Evolutionary conservation across 2,329 filamentous ascomycete species (phyloP), one percentile per base, ranked within the genome.

Genomic region (Venturia nashicola): DNA sequence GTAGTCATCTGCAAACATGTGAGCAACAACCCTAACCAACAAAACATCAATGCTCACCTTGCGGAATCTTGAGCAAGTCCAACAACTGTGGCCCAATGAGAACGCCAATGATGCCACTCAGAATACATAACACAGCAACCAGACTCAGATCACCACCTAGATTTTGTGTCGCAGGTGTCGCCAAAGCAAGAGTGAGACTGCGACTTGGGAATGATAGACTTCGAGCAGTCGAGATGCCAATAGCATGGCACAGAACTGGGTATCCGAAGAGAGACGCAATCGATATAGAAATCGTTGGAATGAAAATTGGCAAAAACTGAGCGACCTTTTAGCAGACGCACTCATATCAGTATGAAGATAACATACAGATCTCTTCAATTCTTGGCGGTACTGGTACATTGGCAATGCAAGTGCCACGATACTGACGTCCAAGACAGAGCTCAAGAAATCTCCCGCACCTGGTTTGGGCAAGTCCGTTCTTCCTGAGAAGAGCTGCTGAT

Each of bases 401-500:
- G 83, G 83, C 20, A 86, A 72, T 2, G 83, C 83, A 2, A 86
- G 77, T 1, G 82, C 77, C 0, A 86, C 80, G 67, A 86, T 86
- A 66, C 77, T 78, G 7, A 82, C 82, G 68, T 86, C 83, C 2
- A 86, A 77, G 6, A 81, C 71, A 51, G 78, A 81, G 66, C 76
- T 73, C 65, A 86, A 79, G 27, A 86, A 69, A 67, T 86, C 83
- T 23, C 82, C 83, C 0, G 83, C 82, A 8, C 83, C 83, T 0
- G 82, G 82, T 1, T 71, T 68, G 4, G 65, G 63, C 2, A 73
- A 64, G 23, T 71, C 64, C 36, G 46, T 69, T 34, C 67, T 66
- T 40, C 75, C 72, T 14, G 75, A 70, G 80, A 82, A 84, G 51
- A 85, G 74, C 61, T 77, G 70, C 79, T 82, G 84, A 69, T 86